Evolutionary conservation across 2,329 filamentous ascomycete genomes (phyloP), one percentile per base, ranked within the genome.

Genomic region (Hypoxylon sp.): DNA sequence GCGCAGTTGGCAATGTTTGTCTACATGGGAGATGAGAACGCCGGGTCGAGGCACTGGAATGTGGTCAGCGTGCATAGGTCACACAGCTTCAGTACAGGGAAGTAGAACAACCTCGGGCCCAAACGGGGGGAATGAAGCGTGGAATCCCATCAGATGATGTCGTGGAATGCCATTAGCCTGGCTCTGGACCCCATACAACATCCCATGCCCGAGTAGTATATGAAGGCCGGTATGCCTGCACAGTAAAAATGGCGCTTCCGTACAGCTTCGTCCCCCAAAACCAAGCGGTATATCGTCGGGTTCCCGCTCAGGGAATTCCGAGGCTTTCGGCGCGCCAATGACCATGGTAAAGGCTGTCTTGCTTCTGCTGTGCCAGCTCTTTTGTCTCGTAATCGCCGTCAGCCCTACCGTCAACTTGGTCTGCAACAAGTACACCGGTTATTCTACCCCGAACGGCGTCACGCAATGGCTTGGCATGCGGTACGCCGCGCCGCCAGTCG

Each of bases 391-490:
- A 14, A 25, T 48, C 60, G 77, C 74, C 35, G 76, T 77, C 22
- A 57, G 68, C 46, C 70, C 77, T 14, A 63, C 82, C 2, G 88
- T 94, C 13, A 83, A 92, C 68, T 82, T 95, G 22, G 85, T 84
- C 2, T 95, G 94, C 76, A 86, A 90, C 31, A 86, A 83, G 27
- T 94, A 94, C 75, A 79, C 84, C 55, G 92, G 92, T 7, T 79
- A 81, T 3, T 75, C 82, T 1, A 81, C 85, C 1, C 72, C 79
- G 0, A 87, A 87, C 72, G 90, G 89, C 0, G 81, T 94, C 53
- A 89, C 86, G 2, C 85, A 91, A 77, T 95, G 91, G 91, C 84
- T 93, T 6, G 92, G 92, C 1, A 88, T 96, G 70, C 88, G 91
- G 48, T 96, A 89, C 81, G 92, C 92, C 1, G 89, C 90, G 4